A percentile compares a stretch with the other conserved stretches of the same genome.
Conservation (phyloP, 2,329 filamentous ascomycete species). For the Cladosporium sp. region DNA sequence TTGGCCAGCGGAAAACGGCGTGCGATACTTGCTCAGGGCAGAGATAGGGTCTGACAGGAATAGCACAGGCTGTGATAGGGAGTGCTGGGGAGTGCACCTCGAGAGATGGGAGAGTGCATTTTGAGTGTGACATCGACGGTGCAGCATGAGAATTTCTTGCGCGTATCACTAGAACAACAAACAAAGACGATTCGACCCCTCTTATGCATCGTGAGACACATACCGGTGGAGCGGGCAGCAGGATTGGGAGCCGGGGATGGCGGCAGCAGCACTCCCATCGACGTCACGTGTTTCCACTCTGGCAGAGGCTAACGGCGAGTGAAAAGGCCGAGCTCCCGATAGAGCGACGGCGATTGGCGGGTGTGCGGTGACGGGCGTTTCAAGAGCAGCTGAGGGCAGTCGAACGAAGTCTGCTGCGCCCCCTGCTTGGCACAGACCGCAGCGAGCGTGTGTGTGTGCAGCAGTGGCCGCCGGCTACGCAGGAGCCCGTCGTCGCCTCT, state of each 20-base stretch:
- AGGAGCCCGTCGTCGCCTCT: not conserved
- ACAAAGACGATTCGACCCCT: not conserved
- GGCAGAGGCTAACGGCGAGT: not conserved
- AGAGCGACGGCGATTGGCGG: not conserved
- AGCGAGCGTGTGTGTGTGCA: not conserved
- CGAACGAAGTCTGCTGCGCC: not conserved
- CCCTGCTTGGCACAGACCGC: constrained; percentile 3
- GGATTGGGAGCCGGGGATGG: constrained; percentile 1
- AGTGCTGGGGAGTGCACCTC: not conserved
- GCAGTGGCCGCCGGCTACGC: not conserved
- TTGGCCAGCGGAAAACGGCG: constrained; percentile 4
- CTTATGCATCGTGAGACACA: not conserved
- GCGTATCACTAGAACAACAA: not conserved
- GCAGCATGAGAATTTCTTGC: not conserved
- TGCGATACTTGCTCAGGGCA: constrained; percentile 9
- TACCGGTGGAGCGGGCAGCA: not conserved
- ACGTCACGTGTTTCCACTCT: not conserved
- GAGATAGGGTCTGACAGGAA: not conserved
- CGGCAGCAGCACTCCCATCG: not conserved
- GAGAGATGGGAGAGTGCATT: not conserved
- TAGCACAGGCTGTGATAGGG: constrained; percentile 1
- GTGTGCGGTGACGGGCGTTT: not conserved
- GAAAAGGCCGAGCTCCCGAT: no score
- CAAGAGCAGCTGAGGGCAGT: not conserved
- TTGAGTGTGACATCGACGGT: not conserved